phyloP scores from a whole-genome alignment of 148 eudicot genomes.

The Bassia scoparia region DNA sequence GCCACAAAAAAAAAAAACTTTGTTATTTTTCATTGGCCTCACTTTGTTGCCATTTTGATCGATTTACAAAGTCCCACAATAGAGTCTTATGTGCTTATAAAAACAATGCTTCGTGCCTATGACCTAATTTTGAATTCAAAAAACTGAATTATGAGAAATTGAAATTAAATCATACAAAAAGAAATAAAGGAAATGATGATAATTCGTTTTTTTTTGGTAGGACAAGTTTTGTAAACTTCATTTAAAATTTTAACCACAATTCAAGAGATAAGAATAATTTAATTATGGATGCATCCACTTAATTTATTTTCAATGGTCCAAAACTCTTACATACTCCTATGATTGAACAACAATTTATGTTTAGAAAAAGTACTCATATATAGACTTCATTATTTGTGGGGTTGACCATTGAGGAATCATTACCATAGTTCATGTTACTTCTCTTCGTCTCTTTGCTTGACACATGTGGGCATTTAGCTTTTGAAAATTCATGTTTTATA shows the following conservation, averaged over 20 bases:
- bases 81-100: conserved; percentile 8
- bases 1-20: neutral
- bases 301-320: neutral
- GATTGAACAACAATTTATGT: too few species aligned
- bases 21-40: conserved; percentile 10
- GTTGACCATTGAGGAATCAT: too few species aligned
- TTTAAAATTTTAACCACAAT: neutral
- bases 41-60: conserved; percentile 7
- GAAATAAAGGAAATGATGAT: neutral
- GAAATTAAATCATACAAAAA: neutral
- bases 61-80: neutral
- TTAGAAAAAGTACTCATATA: too few species aligned
- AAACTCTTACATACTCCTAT: too few species aligned
- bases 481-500: too few species aligned
- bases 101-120: conserved; percentile 25
- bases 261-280: neutral
- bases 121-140: conserved; percentile 4
- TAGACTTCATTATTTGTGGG: too few species aligned
- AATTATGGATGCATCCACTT: neutral
- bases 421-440: too few species aligned
- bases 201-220: neutral
- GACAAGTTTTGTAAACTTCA: neutral
- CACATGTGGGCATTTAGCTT: too few species aligned
- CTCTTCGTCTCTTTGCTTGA: too few species aligned
- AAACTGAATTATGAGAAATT: neutral